Percentiles rank a stretch among this genome's conserved stretches.
These are phyloP conservation scores for Gossypium thurberi DNA, from an alignment of 345 rosid genomes.

Conservation along the genomic window DNA sequence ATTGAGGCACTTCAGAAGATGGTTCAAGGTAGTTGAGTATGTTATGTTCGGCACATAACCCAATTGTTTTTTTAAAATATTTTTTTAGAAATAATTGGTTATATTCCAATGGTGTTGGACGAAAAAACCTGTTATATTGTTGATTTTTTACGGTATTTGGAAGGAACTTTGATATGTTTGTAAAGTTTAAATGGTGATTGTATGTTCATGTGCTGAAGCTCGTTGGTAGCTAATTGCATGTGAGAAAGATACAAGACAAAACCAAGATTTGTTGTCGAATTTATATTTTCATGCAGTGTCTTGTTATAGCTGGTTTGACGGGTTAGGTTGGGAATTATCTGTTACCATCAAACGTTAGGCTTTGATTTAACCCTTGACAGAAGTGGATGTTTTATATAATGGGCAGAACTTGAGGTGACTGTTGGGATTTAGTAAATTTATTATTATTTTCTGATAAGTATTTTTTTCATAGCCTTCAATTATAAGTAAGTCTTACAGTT, in stretches of 20 bases:
- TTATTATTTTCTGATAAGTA: neutral
- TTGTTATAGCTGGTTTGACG: neutral
- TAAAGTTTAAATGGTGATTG: neutral
- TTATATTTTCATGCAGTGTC: neutral
- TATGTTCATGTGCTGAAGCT: neutral
- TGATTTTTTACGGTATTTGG: neutral
- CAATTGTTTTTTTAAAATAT: neutral
- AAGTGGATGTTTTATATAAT: neutral
- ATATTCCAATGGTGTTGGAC: neutral
- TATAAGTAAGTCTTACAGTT: neutral
- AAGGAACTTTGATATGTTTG: neutral
- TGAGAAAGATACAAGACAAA: neutral
- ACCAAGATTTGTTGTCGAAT: neutral
- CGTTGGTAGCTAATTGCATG: neutral
- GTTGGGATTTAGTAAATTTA: neutral
- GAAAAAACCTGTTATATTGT: neutral
- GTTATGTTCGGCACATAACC: neutral
- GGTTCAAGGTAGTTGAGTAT: slow-evolving; percentile 58
- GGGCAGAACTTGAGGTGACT: slow-evolving; percentile 1
- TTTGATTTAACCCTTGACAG: neutral
- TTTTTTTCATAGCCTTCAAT: neutral
- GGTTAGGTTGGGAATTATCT: neutral
- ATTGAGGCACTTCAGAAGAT: slow-evolving; percentile 95
- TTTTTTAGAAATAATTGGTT: neutral
- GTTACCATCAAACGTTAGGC: no score